Base-by-base conservation (phyloP, 2,329 filamentous ascomycete species). In the Pseudogymnoascus sp. region DNA sequence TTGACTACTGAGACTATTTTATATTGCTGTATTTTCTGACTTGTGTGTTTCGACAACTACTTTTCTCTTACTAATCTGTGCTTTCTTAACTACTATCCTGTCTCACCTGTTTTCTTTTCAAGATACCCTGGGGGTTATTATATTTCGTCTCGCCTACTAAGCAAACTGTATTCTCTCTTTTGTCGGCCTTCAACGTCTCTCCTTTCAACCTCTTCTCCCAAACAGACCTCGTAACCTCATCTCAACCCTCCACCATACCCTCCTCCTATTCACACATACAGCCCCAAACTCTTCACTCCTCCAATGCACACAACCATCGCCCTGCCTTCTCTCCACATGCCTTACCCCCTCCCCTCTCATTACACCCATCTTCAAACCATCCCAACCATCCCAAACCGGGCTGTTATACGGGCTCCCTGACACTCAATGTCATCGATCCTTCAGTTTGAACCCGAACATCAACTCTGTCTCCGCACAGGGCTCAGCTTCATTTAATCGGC, bases 401-500 rank as follows among this genome's bases (percentile, higher is more conserved):
- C 31, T 35, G 15, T 35, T 36, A 59, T 35, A 59, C 55, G 21
- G 55, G 55, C 31, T 38, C 31, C 10, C 17, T 38, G 35, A 35
- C 21, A 17, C 15, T 35, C 35, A 59, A 59, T 36, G 31, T 35
- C 35, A 38, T 10, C 9, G 35, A 8, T 17, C 55, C 55, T 59
- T 59, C 8, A 59, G 31, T 35, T 35, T 36, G 35, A 35, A 59
- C 55, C 55, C 55, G 35, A 59, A 35, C 21, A 59, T 35, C 35
- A 27, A 59, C 35, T 38, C 35, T 29, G 55, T 51, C 42, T 51
- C 15, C 3, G 25, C 1, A 4, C 42, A 27, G 42, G 21, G 55
- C 3, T n/a, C 21, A 59, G 55, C 55, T 59, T 59, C 55, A 36
- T 59, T 59, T 59, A 59, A 59, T 36, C 55, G 55, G 55, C 55